Base-by-base conservation (phyloP, 768 basidiomycete genomes). In the Phaeotremella skinneri region DNA sequence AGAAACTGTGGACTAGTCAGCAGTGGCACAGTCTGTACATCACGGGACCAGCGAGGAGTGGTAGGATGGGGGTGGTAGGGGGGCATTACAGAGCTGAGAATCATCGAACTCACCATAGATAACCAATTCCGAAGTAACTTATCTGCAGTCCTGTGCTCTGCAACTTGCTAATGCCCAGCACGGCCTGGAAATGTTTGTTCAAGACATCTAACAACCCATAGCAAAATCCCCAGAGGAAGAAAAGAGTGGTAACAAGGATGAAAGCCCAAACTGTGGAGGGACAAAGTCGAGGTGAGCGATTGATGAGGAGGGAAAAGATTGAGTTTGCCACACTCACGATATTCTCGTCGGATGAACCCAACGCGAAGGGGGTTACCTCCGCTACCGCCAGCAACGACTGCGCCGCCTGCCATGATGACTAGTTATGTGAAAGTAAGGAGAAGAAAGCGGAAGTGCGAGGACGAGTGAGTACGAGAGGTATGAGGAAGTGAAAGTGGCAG, bases 61-160 rank as follows among this genome's bases (percentile, higher is more conserved):
- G n/a, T n/a, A n/a, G n/a, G n/a, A n/a, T n/a, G n/a, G n/a, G n/a
- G n/a, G n/a, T n/a, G n/a, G n/a, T n/a, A n/a, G n/a, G n/a, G n/a
- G n/a, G n/a, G n/a, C n/a, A n/a, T n/a, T n/a, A n/a, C n/a, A n/a
- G n/a, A n/a, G n/a, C n/a, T n/a, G n/a, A n/a, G 43, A 49, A 30
- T 4, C 26, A 45, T 29, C 45, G 29, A 25, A 70, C 69, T 55
- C 63, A 63, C 64, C 66, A 61, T 56, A 70, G 62, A 61, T 74
- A 69, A 63, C 77, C 68, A 54, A 75, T 67, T 66, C 74, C 58
- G 67, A 86, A 87, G 70, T 87, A 88, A 3, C 87, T 86, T 23
- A 88, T 79, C 64, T 89, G 87, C 56, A 90, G 80, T 62, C 88
- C 80, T 4, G 88, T 87, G 54, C 86, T 87, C 76, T 87, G 83